Evolutionary conservation across 192 early-diverging fungal species (phyloP).

Genomic region (Backusella liffmaniae): DNA sequence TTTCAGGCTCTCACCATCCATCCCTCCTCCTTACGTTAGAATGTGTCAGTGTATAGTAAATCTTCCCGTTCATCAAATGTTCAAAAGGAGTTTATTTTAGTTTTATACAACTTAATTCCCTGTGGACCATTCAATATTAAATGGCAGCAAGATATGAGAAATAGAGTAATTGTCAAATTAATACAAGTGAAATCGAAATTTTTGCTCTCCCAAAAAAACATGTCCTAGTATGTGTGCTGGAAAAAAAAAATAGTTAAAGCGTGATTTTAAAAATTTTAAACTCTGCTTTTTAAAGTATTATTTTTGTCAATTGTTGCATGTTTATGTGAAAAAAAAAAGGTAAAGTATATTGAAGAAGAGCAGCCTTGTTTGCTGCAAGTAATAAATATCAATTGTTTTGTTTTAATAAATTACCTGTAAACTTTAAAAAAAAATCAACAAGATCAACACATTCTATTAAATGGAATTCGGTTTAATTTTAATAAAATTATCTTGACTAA

Average conservation of each 20-base stretch:
- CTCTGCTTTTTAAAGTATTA: background rate
- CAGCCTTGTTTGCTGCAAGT: background rate
- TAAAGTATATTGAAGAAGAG: background rate
- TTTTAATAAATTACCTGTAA: background rate
- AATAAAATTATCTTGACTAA: background rate
- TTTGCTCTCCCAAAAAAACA: background rate
- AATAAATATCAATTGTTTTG: background rate
- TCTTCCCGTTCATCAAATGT: background rate
- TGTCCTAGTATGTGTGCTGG: background rate
- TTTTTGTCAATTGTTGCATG: background rate
- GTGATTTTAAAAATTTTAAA: background rate
- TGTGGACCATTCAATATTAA: background rate
- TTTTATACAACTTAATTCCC: background rate
- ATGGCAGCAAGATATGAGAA: background rate
- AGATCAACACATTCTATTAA: background rate
- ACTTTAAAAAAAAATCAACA: background rate
- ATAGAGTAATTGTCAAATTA: background rate
- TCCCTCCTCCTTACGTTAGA: background rate
- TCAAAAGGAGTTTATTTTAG: background rate
- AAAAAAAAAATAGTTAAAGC: background rate
- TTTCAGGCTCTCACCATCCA: background rate
- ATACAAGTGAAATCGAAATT: background rate
- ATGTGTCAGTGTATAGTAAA: background rate
- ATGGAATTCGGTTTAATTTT: background rate
- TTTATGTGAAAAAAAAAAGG: background rate